Evolutionary conservation across 352 stramenopile genomes (phyloP), one percentile per base, ranked within the genome.

Genomic region (Globisporangium orthogonon): DNA sequence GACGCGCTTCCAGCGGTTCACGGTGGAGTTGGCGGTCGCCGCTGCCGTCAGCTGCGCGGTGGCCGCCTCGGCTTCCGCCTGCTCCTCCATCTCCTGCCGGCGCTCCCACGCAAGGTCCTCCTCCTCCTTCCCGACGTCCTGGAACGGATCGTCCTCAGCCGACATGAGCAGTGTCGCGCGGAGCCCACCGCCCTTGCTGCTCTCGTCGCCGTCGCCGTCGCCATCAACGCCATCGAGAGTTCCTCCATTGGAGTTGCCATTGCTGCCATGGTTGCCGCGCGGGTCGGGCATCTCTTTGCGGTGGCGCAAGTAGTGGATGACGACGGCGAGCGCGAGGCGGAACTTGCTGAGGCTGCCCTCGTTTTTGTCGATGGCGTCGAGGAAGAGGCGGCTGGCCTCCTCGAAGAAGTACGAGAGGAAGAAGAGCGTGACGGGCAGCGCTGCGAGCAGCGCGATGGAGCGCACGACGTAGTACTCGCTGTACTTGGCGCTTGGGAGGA

Each of bases 351-450:
- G 53, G 45, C 73, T 81, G 1, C 80, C 82, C 44, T 92, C 79
- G 0, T 60, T 74, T 58, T 86, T 88, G 71, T 89, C 76, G 33
- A 92, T 72, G 44, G 80, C 75, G 53, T 92, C 82, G 23, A 79
- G 53, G 60, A 92, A 90, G 44, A 92, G 62, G 14, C 82, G 72
- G n/a, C 54, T 73, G 2, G 67, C 61, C 53, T 90, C 80, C 40
- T 92, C 80, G 50, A 88, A 92, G n/a, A 88, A 68, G 61, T 92
- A 92, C 23, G 82, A 92, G 43, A 92, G 65, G 50, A 90, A 73
- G 67, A 90, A 85, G 28, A 92, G 69, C 53, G 86, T 56, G 47
- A 88, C 23, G 2, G 82, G 82, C 9, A 92, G 67, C 44, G 80
- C 54, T 7, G 82, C 66, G 49, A 92, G 66, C 33, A 86, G 65